phyloP scores from a whole-genome alignment of 306 rosid genomes.

The Glycine latifolia region DNA sequence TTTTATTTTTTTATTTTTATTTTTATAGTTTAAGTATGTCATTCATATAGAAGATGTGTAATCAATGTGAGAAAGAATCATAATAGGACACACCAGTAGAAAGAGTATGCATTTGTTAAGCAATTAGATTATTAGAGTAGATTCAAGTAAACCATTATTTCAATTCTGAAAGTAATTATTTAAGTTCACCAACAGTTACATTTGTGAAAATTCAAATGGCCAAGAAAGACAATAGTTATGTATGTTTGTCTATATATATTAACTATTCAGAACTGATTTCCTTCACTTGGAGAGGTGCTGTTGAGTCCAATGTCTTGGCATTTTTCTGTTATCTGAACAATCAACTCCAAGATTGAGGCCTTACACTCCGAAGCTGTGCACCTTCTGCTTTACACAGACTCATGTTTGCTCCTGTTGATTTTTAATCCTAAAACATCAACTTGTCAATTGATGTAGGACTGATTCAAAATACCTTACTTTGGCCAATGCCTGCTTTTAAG shows the following conservation, averaged over 20 bases:
- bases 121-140: background rate
- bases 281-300: background rate
- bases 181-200: background rate
- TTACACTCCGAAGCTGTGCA: conserved; percentile 1
- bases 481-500: background rate
- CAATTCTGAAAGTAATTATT: background rate
- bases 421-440: background rate
- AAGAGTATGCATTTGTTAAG: background rate
- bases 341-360: background rate
- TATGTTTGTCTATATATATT: background rate
- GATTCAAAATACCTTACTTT: background rate
- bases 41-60: background rate
- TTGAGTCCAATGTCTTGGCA: background rate
- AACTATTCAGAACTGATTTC: too few species aligned
- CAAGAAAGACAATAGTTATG: background rate
- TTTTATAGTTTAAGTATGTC: background rate
- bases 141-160: background rate
- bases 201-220: background rate
- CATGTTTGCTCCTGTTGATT: background rate
- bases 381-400: background rate
- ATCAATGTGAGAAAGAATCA: conserved; percentile 31
- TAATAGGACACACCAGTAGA: conserved; percentile 11
- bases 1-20: too few species aligned
- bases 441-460: background rate
- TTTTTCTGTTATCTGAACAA: background rate